Base-by-base conservation (phyloP, 257 asterid genomes). In the Solanum tacnaense region DNA sequence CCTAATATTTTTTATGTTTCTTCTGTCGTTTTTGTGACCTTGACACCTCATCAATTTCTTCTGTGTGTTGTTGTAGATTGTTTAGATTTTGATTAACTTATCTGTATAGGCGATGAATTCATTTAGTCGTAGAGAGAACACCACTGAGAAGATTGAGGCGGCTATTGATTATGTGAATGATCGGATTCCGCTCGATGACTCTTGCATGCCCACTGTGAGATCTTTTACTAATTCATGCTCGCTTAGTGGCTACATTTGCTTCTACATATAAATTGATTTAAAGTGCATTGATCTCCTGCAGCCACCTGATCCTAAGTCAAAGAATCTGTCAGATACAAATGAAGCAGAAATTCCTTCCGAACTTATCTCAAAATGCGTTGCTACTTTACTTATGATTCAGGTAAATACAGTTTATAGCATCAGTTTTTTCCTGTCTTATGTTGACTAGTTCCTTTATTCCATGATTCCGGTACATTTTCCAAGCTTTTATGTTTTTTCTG, bases 341-440 rank as follows among this genome's bases (percentile, higher is more conserved):
- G 98, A 92, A 86, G 87, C 94, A 25, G 96, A 92, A 85, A 92
- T 94, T 58, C 99, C 98, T 83, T 90, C 95, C 1, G 96, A 96
- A 88, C 93, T 96, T 89, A 96, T 97, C 87, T 88, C 95, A 27
- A 92, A 93, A 86, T 96, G 98, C 60, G 92, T 96, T 31, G 96
- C 98, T 4, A 92, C 98, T 87, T 83, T 97, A 90, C 95, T 96
- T 67, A 96, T 93, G 99, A 95, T 97, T 94, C 99, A 93, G 92
- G 93, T 91, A 84, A 82, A 78, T 83, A 44, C 84, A 76, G 27
- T 76, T 75, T 44, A 41, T 75, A 21, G 56, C 32, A 18, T 75
- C 34, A 62, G 68, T 46, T 31, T 15, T 78, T 39, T 60, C 49
- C 16, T 13, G 67, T 39, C 16, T 73, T 7, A 13, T 20, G 31